Conservation (phyloP, 441 rosid genomes). For the Cnidoscolus chayamansa region DNA sequence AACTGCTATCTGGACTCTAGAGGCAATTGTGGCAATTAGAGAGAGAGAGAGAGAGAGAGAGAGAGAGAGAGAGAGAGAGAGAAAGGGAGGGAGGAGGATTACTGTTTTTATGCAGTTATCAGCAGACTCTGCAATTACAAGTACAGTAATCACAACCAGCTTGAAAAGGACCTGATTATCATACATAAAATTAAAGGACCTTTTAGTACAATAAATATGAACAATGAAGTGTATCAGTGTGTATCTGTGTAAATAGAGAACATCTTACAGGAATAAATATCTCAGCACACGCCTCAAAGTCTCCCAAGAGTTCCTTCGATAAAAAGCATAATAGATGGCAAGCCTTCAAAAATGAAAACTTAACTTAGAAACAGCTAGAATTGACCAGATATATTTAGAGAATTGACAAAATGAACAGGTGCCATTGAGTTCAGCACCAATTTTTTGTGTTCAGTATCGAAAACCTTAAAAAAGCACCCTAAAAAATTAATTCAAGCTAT, state of each 20-base stretch:
- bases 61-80: too few relatives aligned
- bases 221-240: not conserved
- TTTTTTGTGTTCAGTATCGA: not conserved
- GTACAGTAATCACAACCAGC: conserved; percentile 99
- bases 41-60: conserved; percentile 20
- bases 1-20: conserved; percentile 13
- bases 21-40: conserved; percentile 11
- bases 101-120: conserved; percentile 99
- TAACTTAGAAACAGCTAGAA: conserved; percentile 24
- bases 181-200: conserved; percentile 35
- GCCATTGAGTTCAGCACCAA: not conserved
- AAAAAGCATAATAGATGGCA: conserved; percentile 91
- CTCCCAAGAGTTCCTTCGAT: conserved; percentile 93
- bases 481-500: not conserved
- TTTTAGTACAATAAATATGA: conserved; percentile 11
- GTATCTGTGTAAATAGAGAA: too few relatives aligned
- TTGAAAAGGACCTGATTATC: conserved; percentile 96
- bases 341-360: conserved; percentile 48
- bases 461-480: not conserved
- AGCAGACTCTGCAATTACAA: conserved; percentile 98
- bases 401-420: not conserved
- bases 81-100: conserved; percentile 25
- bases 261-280: conserved; percentile 76
- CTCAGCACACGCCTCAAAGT: conserved; percentile 95
- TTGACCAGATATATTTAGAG: conserved; percentile 1